Conservation (phyloP, 2,329 filamentous ascomycete genomes). For the Trichoderma citrinoviride region DNA sequence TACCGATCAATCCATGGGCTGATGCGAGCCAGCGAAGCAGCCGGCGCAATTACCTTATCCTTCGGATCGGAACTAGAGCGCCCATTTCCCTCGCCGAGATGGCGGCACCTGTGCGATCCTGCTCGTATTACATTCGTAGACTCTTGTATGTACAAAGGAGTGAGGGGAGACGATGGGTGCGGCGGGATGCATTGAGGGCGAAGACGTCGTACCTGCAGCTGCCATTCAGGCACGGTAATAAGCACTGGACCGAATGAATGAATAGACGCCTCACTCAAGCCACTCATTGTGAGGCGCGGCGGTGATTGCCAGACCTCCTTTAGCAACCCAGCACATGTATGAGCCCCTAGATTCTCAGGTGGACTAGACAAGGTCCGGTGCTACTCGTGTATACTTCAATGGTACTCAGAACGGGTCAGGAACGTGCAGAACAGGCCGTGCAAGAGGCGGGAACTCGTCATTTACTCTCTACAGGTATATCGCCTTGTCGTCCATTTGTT, state of each 20-base stretch:
- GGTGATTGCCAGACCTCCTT: neutral
- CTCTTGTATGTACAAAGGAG: neutral
- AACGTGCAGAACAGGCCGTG: slow-evolving; percentile 1
- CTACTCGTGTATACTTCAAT: too few relatives aligned
- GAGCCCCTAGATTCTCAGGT: slow-evolving; percentile 8
- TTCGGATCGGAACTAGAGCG: neutral
- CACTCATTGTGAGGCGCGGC: neutral
- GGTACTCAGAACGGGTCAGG: neutral
- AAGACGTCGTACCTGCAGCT: too few relatives aligned
- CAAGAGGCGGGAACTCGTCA: neutral
- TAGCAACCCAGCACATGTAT: neutral
- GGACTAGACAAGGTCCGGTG: neutral
- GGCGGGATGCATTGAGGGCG: too few relatives aligned
- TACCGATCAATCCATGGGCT: neutral
- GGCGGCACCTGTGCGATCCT: slow-evolving; percentile 11
- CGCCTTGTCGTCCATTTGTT: neutral
- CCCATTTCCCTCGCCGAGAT: slow-evolving; percentile 6
- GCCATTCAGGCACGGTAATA: too few relatives aligned
- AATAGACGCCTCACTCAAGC: too few relatives aligned
- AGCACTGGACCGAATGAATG: too few relatives aligned
- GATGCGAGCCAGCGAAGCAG: neutral
- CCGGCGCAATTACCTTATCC: neutral
- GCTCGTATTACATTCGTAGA: neutral
- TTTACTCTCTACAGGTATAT: neutral
- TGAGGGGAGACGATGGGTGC: neutral